Percentiles rank a stretch among this genome's conserved stretches.
Conservation (phyloP, 2,329 filamentous ascomycete genomes). For the Aphanocladium album region DNA sequence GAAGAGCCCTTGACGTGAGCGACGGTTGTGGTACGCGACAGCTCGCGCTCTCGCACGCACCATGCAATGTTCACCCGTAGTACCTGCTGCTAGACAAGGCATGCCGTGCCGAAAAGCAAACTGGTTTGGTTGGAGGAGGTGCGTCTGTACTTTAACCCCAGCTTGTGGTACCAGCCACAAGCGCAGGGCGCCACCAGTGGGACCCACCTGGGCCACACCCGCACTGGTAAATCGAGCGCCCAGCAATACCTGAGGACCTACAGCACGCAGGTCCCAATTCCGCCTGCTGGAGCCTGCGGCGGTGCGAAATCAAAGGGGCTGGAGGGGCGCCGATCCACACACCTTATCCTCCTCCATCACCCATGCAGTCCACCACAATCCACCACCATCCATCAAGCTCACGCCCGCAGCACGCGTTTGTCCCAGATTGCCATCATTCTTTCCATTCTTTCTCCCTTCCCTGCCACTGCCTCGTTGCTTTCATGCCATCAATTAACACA, state of each 20-base stretch:
- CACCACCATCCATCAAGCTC: too few relatives aligned
- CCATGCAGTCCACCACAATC: neutral
- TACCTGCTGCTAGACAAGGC: neutral
- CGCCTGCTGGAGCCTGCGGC: too few relatives aligned
- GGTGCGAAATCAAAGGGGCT: conserved; percentile 9
- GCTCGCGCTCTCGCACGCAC: neutral
- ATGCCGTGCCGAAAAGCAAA: neutral
- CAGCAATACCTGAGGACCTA: too few relatives aligned
- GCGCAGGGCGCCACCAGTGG: neutral
- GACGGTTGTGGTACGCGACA: neutral
- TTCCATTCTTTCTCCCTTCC: too few relatives aligned
- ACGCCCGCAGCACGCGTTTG: neutral
- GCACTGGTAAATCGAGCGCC: neutral
- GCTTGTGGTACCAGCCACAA: neutral
- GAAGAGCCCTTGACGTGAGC: too few relatives aligned
- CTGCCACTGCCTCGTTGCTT: neutral
- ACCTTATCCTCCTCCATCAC: neutral
- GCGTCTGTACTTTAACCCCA: too few relatives aligned
- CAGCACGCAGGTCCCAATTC: too few relatives aligned
- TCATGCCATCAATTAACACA: too few relatives aligned
- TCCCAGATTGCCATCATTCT: neutral
- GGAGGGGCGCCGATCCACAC: conserved; percentile 6
- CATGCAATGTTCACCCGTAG: neutral
- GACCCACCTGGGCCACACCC: neutral
- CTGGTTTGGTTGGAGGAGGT: too few relatives aligned